Conservation (phyloP, 441 rosid species). For the Mallotus japonicus region DNA sequence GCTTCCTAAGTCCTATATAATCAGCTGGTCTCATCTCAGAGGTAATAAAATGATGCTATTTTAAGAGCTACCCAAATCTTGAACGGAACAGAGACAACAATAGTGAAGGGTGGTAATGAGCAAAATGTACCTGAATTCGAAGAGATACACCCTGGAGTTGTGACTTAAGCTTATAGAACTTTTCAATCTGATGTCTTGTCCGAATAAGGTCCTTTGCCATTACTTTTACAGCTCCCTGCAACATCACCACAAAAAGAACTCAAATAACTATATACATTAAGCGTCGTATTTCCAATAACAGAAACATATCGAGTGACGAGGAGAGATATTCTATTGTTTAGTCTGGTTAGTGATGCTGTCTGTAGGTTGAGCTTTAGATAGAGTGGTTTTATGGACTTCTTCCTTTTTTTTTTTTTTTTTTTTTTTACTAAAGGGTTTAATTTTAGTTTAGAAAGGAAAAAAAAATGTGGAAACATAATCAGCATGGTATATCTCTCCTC, state of each 20-base stretch:
- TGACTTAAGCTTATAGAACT: conserved; percentile 85
- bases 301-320: background rate
- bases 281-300: background rate
- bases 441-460: no score
- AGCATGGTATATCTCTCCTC: no score
- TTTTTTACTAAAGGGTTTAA: no score
- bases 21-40: background rate
- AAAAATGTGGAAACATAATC: no score
- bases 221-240: conserved; percentile 91
- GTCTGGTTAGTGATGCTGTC: no score
- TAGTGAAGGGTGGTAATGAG: background rate
- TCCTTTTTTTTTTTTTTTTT: no score
- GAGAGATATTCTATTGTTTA: no score
- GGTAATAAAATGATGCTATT: background rate
- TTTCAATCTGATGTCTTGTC: conserved; percentile 87
- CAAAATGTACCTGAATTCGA: conserved; percentile 73
- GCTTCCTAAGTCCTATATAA: no score
- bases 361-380: no score
- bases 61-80: background rate
- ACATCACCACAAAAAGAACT: background rate
- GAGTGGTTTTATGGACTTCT: no score
- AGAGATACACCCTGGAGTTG: conserved; percentile 96
- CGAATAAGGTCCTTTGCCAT: conserved; percentile 97
- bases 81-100: background rate
- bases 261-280: background rate